Percentiles rank a stretch among this genome's conserved stretches.
Evolutionary conservation across 2,329 filamentous ascomycete species (phyloP).

Genomic region (Sporothrix inflata): DNA sequence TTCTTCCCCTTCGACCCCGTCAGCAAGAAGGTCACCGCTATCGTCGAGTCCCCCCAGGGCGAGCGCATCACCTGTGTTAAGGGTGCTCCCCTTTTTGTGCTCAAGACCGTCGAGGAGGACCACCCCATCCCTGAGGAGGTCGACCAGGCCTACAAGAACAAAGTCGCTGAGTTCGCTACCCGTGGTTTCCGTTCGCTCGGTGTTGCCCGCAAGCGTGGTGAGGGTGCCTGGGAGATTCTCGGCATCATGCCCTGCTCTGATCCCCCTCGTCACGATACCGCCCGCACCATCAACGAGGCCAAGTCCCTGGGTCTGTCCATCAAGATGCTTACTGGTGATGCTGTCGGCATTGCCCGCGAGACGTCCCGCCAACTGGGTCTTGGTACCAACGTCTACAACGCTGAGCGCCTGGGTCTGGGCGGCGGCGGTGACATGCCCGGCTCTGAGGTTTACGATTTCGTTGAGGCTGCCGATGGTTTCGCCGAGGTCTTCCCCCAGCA

Average conservation of each 20-base stretch:
- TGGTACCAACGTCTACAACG: conserved; percentile 91
- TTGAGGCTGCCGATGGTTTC: conserved; percentile 92
- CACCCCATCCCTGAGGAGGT: conserved; percentile 76
- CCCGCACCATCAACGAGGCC: conserved; percentile 86
- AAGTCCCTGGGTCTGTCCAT: conserved; percentile 86
- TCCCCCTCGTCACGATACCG: conserved; percentile 87
- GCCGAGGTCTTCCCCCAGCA: conserved; percentile 94
- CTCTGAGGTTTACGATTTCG: conserved; percentile 93
- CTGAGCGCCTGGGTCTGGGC: conserved; percentile 87
- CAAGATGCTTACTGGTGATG: conserved; percentile 96
- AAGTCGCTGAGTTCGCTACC: conserved; percentile 86
- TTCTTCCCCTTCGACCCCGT: conserved; percentile 91
- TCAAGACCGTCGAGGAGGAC: conserved; percentile 86
- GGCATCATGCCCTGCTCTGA: conserved; percentile 95
- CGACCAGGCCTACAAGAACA: conserved; percentile 86
- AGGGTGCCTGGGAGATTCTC: conserved; percentile 84
- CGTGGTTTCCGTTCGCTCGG: conserved; percentile 94
- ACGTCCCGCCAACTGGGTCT: conserved; percentile 89
- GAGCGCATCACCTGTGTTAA: conserved; percentile 89
- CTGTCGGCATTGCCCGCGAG: conserved; percentile 89
- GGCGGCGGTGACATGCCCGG: conserved; percentile 91
- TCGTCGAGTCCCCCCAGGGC: conserved; percentile 81
- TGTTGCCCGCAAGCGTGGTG: conserved; percentile 85
- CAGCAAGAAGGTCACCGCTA: conserved; percentile 86
- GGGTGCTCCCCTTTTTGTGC: conserved; percentile 83